Percentiles rank a stretch among this genome's conserved stretches.
Conservation (phyloP, 2,329 filamentous ascomycete species). For the Alternaria ventricosa region DNA sequence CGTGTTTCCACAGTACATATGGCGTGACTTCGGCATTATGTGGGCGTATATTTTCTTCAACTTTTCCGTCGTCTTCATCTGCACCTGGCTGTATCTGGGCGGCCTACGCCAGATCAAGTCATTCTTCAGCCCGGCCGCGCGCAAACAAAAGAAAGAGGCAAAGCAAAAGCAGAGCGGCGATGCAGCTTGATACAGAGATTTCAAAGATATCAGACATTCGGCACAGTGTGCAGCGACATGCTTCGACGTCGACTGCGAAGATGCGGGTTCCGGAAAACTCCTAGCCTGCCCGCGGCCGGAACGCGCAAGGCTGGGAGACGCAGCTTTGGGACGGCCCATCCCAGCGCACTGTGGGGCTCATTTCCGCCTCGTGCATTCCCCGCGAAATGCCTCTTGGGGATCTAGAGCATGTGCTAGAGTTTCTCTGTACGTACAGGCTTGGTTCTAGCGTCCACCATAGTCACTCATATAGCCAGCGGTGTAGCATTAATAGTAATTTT, state of each 20-base stretch:
- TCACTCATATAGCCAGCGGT: background rate
- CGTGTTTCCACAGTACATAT: slow-evolving; percentile 66
- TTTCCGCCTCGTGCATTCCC: slow-evolving; percentile 29
- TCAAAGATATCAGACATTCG: slow-evolving; percentile 11
- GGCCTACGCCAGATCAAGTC: slow-evolving; percentile 47
- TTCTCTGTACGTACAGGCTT: slow-evolving; percentile 8
- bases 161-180: slow-evolving; percentile 34
- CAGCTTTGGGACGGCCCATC: slow-evolving; percentile 4
- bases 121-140: slow-evolving; percentile 40
- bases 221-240: slow-evolving; percentile 11
- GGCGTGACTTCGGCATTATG: slow-evolving; percentile 66
- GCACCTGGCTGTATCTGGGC: slow-evolving; percentile 63
- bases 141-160: slow-evolving; percentile 43
- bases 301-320: slow-evolving; percentile 13
- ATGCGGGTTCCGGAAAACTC: slow-evolving; percentile 30
- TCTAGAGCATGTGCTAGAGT: slow-evolving; percentile 21
- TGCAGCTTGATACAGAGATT: slow-evolving; percentile 6
- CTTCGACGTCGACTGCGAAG: slow-evolving; percentile 11
- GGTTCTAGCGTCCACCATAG: background rate
- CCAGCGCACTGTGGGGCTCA: slow-evolving; percentile 17
- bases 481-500: background rate
- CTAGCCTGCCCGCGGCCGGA: slow-evolving; percentile 38
- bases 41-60: slow-evolving; percentile 69
- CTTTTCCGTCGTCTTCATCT: slow-evolving; percentile 60
- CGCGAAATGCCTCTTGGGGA: slow-evolving; percentile 26